Evolutionary conservation across 352 stramenopile genomes (phyloP), one percentile per base, ranked within the genome.

Genomic region (Phytophthora multivora): DNA sequence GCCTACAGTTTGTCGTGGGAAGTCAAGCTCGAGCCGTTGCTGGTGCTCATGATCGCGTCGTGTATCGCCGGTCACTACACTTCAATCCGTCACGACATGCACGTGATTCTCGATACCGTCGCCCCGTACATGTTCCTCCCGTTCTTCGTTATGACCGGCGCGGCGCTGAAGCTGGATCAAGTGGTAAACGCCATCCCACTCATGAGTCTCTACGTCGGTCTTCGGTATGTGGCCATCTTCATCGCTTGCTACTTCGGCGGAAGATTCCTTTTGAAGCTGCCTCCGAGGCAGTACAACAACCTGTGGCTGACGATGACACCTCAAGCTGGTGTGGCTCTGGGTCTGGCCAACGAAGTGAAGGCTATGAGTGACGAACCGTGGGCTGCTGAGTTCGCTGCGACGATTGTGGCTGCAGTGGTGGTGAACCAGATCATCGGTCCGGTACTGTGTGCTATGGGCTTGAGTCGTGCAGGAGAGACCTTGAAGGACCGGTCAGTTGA

Each of bases 121-220:
- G 80, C 80, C 42, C 80, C 80, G n/a, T 89, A 85, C 64, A 80
- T 89, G 56, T 88, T 89, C 35, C 47, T 89, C 31, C 80, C 80
- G 18, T 90, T 90, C 66, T 90, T 90, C 70, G 77, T 87, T 25
- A 90, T 90, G 78, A 90, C 80, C 0, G 80, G 80, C 3, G 80
- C 80, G 0, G 78, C 74, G 6, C 51, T 90, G 36, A 88, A 88
- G 59, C 73, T 90, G 6, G 75, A 90, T 51, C 69, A 90, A 31
- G 80, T 90, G 8, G 43, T 75, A n/a, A 53, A 73, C 19, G 77
- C 73, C 5, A 80, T 90, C 51, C 80, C 80, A 21, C 68, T 90
- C 35, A 86, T 88, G 76, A 87, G 75, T 46, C 15, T 83, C 39
- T 88, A 86, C 56, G 77, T 89, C 2, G 40, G 76, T 19, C 53